Percentiles rank a stretch among this genome's conserved stretches.
Conservation (phyloP, 768 basidiomycete genomes). For the Piloderma croceum region DNA sequence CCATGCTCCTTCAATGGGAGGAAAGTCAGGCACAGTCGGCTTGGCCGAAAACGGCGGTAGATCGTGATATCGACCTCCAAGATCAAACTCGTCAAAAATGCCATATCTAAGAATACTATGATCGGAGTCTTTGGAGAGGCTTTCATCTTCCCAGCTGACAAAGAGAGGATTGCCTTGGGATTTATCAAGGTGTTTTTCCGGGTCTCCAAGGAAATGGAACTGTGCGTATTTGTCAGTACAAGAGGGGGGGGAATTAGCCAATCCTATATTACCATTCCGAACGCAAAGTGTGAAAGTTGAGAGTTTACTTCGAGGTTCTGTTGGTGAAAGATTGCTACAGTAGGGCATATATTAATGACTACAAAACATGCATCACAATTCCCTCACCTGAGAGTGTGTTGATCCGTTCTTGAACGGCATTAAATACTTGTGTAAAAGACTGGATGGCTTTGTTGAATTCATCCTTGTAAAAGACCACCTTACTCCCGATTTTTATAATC, state of each 20-base stretch:
- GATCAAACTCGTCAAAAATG: no score
- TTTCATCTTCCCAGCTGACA: conserved; percentile 15
- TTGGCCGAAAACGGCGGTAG: no score
- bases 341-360: background rate
- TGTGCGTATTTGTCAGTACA: conserved; percentile 1
- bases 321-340: conserved; percentile 17
- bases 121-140: no score
- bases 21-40: no score
- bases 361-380: background rate
- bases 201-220: conserved; percentile 13
- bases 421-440: conserved; percentile 14
- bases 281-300: conserved; percentile 14
- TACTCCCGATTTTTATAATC: conserved; percentile 24
- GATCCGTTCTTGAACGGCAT: conserved; percentile 18
- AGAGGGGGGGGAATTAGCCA: background rate
- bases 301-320: conserved; percentile 11
- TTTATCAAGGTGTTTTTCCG: conserved; percentile 9
- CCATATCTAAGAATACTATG: no score
- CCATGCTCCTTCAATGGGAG: no score
- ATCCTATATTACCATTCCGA: conserved; percentile 14
- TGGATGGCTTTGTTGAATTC: conserved; percentile 21
- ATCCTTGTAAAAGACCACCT: conserved; percentile 20
- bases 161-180: conserved; percentile 17
- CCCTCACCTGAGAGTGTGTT: conserved; percentile 20
- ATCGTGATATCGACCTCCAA: no score